phyloP scores from a whole-genome alignment of 2,329 filamentous ascomycete genomes.

The Aureobasidium subglaciale region DNA sequence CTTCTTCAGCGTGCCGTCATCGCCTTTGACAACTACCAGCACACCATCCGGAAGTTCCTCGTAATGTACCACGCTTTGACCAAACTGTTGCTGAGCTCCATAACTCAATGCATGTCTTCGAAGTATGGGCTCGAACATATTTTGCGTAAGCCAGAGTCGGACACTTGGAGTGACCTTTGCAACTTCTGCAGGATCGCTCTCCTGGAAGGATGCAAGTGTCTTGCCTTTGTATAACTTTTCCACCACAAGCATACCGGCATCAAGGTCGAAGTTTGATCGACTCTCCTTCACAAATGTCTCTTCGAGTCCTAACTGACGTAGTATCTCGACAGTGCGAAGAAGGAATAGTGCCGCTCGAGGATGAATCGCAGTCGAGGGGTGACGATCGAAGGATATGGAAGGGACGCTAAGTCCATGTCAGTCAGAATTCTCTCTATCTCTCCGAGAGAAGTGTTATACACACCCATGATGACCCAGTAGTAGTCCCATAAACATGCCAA shows the following conservation, averaged over 20 bases:
- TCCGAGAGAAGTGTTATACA: too few species aligned
- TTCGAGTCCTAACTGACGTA: constrained; percentile 22
- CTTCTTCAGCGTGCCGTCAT: constrained; percentile 7
- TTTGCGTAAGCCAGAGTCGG: constrained; percentile 22
- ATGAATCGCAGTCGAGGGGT: constrained; percentile 22
- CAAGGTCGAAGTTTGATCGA: constrained; percentile 20
- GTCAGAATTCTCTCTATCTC: too few species aligned
- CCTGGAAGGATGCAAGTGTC: neutral
- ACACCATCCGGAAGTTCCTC: constrained; percentile 19
- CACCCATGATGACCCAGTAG: constrained; percentile 21
- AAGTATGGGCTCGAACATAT: constrained; percentile 23
- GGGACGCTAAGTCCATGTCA: neutral
- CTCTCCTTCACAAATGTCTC: constrained; percentile 19
- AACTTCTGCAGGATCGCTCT: constrained; percentile 14
- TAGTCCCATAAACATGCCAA: constrained; percentile 21
- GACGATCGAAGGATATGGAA: constrained; percentile 19
- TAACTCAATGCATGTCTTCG: constrained; percentile 18
- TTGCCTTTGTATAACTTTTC: constrained; percentile 21
- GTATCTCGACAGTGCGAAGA: constrained; percentile 21
- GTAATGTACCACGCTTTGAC: constrained; percentile 18
- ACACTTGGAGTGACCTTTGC: constrained; percentile 19
- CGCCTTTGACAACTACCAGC: constrained; percentile 16
- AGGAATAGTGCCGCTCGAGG: constrained; percentile 21
- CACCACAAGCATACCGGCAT: constrained; percentile 20
- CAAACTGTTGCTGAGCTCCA: constrained; percentile 19